Base-by-base conservation (phyloP, 1,284 basidiomycete genomes). In the Testicularia cyperi region DNA sequence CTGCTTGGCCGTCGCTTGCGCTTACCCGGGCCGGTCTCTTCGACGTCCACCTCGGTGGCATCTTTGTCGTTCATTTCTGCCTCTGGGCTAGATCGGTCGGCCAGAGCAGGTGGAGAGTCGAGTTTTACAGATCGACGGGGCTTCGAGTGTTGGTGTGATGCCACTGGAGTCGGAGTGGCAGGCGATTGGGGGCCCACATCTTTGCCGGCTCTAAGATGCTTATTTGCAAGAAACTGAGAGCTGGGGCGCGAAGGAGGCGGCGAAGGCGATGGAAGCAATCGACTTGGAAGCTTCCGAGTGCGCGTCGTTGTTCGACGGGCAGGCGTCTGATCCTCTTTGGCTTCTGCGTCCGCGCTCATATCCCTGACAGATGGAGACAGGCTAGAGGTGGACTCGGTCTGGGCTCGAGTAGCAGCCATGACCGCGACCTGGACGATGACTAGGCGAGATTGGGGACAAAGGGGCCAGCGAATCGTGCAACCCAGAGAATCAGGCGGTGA, bases 1-100 rank as follows among this genome's bases (percentile, higher is more conserved):
- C 54, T 53, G 53, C 64, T 66, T 9, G 65, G 66, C 13, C 65
- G 62, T 30, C 65, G 61, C 35, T 68, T 63, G 24, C 65, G 57
- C 37, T 70, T 70, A 7, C 68, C 62, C 1, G 57, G 65, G 2
- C 64, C 39, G 15, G 55, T 31, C 15, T 49, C 42, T 20, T 47
- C 44, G 29, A 16, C 18, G n/a, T 13, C 7, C 15, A 23, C 15
- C 18, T 51, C 42, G 27, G 6, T 30, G 15, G 27, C 34, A 15
- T 60, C 56, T 15, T 8, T 16, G 9, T 31, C 30, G 8, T 8
- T 8, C 8, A 9, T 7, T 19, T 31, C 30, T 8, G 7, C 8
- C 6, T 35, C 33, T 9, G 20, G 9, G 20, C 19, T 21, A 7
- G 16, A 6, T 7, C 22, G 33, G 15, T 35, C 33, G 6, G 33